Evolutionary conservation across 1,139 yeast species (phyloP), one percentile per base, ranked within the genome.

Genomic region (Geotrichum cucujoidarum): DNA sequence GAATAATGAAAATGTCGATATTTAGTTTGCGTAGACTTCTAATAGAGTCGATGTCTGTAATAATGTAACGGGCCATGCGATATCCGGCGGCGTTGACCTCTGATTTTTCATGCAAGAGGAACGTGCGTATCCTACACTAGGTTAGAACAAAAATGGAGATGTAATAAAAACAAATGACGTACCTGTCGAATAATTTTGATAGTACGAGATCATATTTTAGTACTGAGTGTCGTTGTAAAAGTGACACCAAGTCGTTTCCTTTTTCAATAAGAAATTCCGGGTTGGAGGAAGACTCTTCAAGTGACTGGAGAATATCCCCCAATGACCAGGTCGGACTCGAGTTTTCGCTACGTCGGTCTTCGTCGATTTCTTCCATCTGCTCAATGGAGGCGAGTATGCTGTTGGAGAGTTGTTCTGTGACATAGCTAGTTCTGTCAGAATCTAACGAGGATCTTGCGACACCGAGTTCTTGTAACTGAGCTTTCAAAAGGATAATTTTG

Each of bases 41-140:
- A 18, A 81, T 60, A 1, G 88, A 76, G 13, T 76, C 77, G 30
- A 70, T 63, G 54, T 78, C 78, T 22, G 77, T 73, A 29, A 84
- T 71, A 20, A 84, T 70, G 55, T 83, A 76, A 18, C 96, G 70
- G 29, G 88, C 75, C 2, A 89, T 74, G 45, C 95, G 71, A 63
- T 81, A 88, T 0, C 92, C 95, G 4, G 87, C 76, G 1, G 92
- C 84, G 14, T 81, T 72, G 1, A 86, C 84, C 53, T 81, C 83
- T 25, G 83, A 74, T 37, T 77, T 75, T 4, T 68, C 68, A 57
- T 78, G 80, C 40, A 78, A 69, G 20, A 89, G 66, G 65, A 88
- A 72, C 36, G 75, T 74, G 57, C 80, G 83, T 18, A 89, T 72
- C 41, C 80, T 73, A 31, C 27, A 21, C 7, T 20, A n/a, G n/a